Evolutionary conservation across 139 green algal genomes (phyloP).

Genomic region (Nannochloris sp.): DNA sequence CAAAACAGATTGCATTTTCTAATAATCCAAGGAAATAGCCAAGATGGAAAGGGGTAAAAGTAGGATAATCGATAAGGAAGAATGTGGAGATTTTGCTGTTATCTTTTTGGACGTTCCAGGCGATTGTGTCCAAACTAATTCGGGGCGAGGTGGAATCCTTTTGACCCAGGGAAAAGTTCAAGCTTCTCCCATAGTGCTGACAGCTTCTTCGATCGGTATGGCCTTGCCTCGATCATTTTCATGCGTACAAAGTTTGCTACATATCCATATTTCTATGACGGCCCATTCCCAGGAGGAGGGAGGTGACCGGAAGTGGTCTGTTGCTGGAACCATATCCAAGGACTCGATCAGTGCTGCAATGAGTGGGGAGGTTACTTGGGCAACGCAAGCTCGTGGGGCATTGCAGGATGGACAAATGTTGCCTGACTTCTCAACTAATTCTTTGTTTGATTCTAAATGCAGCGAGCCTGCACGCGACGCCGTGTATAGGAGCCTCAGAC

Average conservation of each 20-base stretch:
- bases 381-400: conserved; percentile 34
- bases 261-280: conserved; percentile 46
- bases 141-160: no score
- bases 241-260: conserved; percentile 11
- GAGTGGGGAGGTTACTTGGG: conserved; percentile 56
- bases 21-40: conserved; percentile 3
- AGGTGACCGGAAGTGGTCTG: conserved; percentile 7
- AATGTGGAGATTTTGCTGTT: no score
- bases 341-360: conserved; percentile 49
- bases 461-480: neutral
- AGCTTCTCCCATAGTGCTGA: conserved; percentile 12
- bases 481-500: conserved; percentile 31
- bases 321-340: conserved; percentile 3
- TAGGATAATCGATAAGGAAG: no score
- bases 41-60: neutral
- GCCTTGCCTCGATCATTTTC: neutral
- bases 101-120: no score
- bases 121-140: no score
- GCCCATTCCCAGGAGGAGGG: conserved; percentile 50
- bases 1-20: conserved; percentile 1
- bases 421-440: no score
- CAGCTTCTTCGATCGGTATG: no score
- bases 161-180: neutral
- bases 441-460: no score
- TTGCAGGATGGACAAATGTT: conserved; percentile 30